Evolutionary conservation across 1,284 basidiomycete genomes (phyloP).

Genomic region (Cutaneotrichosporon mucoides): DNA sequence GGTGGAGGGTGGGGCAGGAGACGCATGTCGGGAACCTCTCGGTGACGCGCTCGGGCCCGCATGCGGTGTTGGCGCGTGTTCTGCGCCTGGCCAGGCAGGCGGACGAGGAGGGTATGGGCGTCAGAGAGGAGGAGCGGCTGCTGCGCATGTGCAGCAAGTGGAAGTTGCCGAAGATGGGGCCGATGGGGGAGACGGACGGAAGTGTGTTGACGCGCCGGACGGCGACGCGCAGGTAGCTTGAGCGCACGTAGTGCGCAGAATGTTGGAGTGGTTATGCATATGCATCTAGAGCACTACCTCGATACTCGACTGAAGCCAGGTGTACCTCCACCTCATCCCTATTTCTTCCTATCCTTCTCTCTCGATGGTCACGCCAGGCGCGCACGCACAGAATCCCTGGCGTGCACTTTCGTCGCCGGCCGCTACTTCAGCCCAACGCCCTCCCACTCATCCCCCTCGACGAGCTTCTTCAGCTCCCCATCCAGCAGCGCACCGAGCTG

Average conservation of each 20-base stretch:
- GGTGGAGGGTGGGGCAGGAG: neutral
- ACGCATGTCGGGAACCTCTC: neutral
- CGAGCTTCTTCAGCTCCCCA: slow-evolving; percentile 34
- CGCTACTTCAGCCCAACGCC: slow-evolving; percentile 32
- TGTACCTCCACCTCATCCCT: too few relatives aligned
- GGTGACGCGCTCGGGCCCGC: neutral
- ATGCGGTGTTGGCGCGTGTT: neutral
- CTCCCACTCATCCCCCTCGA: slow-evolving; percentile 30
- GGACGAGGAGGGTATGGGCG: neutral
- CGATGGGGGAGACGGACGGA: neutral
- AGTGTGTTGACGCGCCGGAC: neutral
- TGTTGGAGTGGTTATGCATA: too few relatives aligned
- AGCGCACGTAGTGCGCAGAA: too few relatives aligned
- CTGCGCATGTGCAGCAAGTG: neutral
- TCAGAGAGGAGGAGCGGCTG: too few relatives aligned
- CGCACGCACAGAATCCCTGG: too few relatives aligned
- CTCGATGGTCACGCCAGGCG: too few relatives aligned
- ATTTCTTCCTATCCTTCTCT: too few relatives aligned
- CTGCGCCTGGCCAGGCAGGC: neutral
- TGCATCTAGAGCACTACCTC: too few relatives aligned
- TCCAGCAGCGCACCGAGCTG: slow-evolving; percentile 66
- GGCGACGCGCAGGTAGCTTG: neutral
- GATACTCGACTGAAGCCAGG: too few relatives aligned
- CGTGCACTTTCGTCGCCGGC: too few relatives aligned
- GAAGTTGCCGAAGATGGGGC: neutral